These are phyloP conservation scores for Eucalyptus globulus DNA, from an alignment of 345 rosid genomes.

Conservation along the genomic window DNA sequence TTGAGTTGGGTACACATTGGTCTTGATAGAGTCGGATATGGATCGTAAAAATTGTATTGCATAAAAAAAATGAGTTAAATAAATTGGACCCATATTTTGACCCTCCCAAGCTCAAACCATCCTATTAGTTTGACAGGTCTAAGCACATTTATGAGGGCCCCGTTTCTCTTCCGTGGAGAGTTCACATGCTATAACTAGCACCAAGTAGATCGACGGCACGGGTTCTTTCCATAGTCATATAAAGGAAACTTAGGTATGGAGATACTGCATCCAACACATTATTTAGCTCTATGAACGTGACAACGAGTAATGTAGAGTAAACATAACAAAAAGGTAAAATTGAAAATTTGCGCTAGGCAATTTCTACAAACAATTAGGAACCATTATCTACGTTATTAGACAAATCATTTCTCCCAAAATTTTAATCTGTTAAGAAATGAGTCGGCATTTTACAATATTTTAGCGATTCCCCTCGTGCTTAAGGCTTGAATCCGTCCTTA, in stretches of 20 bases:
- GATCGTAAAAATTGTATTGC: too few species aligned
- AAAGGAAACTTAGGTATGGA: background rate
- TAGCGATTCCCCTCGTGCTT: background rate
- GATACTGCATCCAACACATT: background rate
- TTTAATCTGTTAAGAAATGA: background rate
- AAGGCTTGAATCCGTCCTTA: background rate
- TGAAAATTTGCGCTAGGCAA: background rate
- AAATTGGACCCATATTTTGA: too few species aligned
- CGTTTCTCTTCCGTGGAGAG: background rate
- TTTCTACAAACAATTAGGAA: background rate
- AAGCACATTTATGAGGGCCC: background rate
- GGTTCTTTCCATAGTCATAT: background rate
- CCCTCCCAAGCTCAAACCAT: background rate
- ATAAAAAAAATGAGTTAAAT: too few species aligned
- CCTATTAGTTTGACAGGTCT: background rate
- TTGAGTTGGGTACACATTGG: background rate
- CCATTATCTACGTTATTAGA: background rate
- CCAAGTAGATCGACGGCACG: background rate
- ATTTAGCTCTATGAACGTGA: background rate
- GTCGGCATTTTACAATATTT: too few species aligned
- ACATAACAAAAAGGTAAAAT: background rate
- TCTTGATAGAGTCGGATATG: too few species aligned
- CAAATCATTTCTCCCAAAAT: background rate
- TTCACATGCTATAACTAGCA: background rate
- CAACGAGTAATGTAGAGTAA: background rate